phyloP scores from a whole-genome alignment of 352 stramenopile species.

The Lagenidium sp. region DNA sequence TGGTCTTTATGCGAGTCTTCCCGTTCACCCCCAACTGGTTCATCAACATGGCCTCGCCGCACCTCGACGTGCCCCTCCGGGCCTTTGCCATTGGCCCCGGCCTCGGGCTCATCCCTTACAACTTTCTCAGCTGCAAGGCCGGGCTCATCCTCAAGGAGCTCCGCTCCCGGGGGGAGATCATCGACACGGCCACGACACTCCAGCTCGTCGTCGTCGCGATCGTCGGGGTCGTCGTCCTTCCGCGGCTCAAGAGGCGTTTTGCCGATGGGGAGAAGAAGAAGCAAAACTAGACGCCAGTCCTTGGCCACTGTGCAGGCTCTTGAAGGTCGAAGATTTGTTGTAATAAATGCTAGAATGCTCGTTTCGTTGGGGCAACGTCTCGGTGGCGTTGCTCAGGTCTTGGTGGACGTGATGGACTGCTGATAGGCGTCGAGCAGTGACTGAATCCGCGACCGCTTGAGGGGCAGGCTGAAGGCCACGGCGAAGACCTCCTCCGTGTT shows the following conservation, averaged over 20 bases:
- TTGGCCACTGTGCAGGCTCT: too few species aligned
- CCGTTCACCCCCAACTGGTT: constrained; percentile 84
- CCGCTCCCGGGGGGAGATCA: constrained; percentile 63
- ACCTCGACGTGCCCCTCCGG: constrained; percentile 51
- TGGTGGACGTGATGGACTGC: constrained; percentile 16
- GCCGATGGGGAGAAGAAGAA: constrained; percentile 19
- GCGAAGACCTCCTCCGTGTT: constrained; percentile 46
- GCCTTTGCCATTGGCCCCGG: constrained; percentile 56
- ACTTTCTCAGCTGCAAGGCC: constrained; percentile 79
- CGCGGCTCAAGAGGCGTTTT: constrained; percentile 59
- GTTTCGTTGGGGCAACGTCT: too few species aligned
- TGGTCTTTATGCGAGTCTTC: constrained; percentile 76
- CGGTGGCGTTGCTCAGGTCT: too few species aligned
- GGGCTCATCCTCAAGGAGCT: constrained; percentile 64
- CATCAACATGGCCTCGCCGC: constrained; percentile 76
- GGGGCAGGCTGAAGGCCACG: constrained; percentile 40
- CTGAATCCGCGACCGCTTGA: constrained; percentile 47
- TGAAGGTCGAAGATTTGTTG: too few species aligned
- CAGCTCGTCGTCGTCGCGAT: constrained; percentile 65
- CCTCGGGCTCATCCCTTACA: constrained; percentile 72
- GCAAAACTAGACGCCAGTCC: too few species aligned
- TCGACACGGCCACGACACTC: constrained; percentile 63
- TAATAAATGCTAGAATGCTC: not conserved
- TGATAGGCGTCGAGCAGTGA: constrained; percentile 39
- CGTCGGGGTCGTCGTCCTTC: constrained; percentile 48